A percentile compares a stretch with the other conserved stretches of the same genome.
These are phyloP conservation scores for Trifolium pratense DNA, from an alignment of 306 rosid genomes.

Conservation along the genomic window DNA sequence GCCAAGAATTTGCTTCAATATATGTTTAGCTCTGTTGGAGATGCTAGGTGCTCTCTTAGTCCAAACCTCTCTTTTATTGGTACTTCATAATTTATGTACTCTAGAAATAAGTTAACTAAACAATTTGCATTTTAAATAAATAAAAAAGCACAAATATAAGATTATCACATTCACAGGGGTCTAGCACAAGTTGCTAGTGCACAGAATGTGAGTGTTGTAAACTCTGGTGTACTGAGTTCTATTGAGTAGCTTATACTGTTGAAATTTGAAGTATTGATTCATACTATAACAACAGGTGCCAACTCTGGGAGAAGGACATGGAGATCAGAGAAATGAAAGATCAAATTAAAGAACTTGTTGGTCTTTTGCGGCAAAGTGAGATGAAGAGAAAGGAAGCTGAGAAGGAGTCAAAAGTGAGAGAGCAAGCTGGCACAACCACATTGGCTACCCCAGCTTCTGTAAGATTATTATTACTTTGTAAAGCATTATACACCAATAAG, in stretches of 20 bases:
- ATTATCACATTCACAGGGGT: not conserved
- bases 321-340: constrained; percentile 98
- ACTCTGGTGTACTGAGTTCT: not conserved
- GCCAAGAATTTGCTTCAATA: constrained; percentile 95
- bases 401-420: constrained; percentile 91
- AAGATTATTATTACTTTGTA: constrained; percentile 45
- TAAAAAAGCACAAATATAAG: constrained; percentile 15
- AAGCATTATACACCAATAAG: constrained; percentile 28
- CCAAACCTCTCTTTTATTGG: constrained; percentile 20
- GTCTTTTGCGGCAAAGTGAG: constrained; percentile 95
- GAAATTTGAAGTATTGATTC: constrained; percentile 42
- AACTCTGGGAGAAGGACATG: constrained; percentile 90
- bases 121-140: constrained; percentile 22
- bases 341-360: constrained; percentile 95
- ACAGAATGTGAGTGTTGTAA: not conserved
- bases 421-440: constrained; percentile 70
- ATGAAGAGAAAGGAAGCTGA: constrained; percentile 88
- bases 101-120: constrained; percentile 33
- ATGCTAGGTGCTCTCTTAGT: constrained; percentile 67
- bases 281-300: constrained; percentile 69
- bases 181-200: constrained; percentile 12
- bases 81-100: constrained; percentile 6
- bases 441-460: constrained; percentile 83
- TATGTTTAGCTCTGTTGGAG: constrained; percentile 92
- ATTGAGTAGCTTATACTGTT: constrained; percentile 18